phyloP scores from a whole-genome alignment of 2,329 filamentous ascomycete species.

The Ophiostoma pallidulum region DNA sequence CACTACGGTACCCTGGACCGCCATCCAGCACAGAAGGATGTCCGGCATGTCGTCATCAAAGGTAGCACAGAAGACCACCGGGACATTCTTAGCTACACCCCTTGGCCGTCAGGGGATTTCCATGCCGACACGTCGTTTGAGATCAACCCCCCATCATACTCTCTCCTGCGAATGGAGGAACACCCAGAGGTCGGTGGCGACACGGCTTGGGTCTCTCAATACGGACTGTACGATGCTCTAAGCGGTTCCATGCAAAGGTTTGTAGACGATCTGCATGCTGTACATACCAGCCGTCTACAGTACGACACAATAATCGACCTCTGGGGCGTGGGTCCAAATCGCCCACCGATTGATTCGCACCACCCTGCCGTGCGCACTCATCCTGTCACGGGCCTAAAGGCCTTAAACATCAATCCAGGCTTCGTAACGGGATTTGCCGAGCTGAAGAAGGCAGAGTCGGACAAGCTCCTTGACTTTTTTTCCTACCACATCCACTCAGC shows the following conservation, averaged over 20 bases:
- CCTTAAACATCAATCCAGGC: constrained; percentile 35
- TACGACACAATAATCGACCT: constrained; percentile 39
- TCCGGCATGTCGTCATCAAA: constrained; percentile 34
- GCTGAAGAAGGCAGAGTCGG: constrained; percentile 38
- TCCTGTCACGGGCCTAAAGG: constrained; percentile 37
- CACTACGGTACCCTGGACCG: constrained; percentile 39
- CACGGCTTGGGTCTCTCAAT: constrained; percentile 38
- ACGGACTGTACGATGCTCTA: constrained; percentile 36
- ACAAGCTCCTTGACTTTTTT: constrained; percentile 37
- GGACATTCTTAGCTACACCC: constrained; percentile 35
- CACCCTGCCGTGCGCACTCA: constrained; percentile 41
- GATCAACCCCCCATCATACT: constrained; percentile 41
- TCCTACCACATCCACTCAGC: constrained; percentile 37
- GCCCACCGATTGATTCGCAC: constrained; percentile 36
- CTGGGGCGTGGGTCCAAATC: constrained; percentile 31
- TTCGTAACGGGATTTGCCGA: constrained; percentile 40
- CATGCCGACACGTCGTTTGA: constrained; percentile 43
- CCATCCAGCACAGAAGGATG: constrained; percentile 36
- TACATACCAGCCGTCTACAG: constrained; percentile 36
- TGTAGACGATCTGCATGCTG: constrained; percentile 33
- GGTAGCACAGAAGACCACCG: constrained; percentile 37
- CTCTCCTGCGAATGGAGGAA: constrained; percentile 41
- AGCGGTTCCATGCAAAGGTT: constrained; percentile 33
- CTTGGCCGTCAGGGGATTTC: constrained; percentile 36
- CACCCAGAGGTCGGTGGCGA: constrained; percentile 38